A percentile compares a stretch with the other conserved stretches of the same genome.
These are phyloP conservation scores for Articulospora tetracladia DNA, from an alignment of 495 filamentous ascomycete genomes.

Conservation along the genomic window DNA sequence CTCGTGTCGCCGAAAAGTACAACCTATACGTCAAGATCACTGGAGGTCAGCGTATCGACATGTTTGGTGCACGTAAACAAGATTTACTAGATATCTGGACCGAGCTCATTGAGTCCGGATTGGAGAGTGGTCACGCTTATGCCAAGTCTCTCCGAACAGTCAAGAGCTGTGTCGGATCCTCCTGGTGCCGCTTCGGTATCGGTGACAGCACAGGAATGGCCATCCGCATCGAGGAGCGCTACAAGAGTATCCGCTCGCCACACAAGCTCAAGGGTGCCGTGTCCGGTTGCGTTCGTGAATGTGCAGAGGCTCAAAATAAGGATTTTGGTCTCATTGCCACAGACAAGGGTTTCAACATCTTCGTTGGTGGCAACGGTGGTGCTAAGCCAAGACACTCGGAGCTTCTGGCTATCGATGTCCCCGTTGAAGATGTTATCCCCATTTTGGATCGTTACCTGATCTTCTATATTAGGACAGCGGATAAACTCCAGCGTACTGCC, in stretches of 20 bases:
- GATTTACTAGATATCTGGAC: conserved; percentile 90
- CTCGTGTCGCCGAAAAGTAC: conserved; percentile 84
- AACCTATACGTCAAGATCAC: conserved; percentile 93
- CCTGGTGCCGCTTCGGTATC: conserved; percentile 92
- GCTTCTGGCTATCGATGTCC: conserved; percentile 84
- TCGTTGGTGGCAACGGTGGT: conserved; percentile 89
- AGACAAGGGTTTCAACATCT: conserved; percentile 94
- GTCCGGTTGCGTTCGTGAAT: conserved; percentile 88
- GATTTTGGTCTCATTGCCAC: conserved; percentile 95
- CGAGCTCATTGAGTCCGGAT: conserved; percentile 76
- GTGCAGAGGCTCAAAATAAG: conserved; percentile 94
- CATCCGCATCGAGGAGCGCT: conserved; percentile 85
- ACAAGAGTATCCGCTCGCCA: conserved; percentile 86
- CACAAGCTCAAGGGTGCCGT: conserved; percentile 96
- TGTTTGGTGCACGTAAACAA: conserved; percentile 92
- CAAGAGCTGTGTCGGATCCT: conserved; percentile 92
- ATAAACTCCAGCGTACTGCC: conserved; percentile 91
- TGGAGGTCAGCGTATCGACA: conserved; percentile 90
- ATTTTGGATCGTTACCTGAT: conserved; percentile 90
- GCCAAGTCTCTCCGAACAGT: conserved; percentile 89
- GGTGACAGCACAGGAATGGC: conserved; percentile 97
- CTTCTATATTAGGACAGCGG: conserved; percentile 96
- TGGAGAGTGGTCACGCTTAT: conserved; percentile 95
- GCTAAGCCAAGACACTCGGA: conserved; percentile 83
- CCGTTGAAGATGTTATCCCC: conserved; percentile 77